Base-by-base conservation (phyloP, 208 protist species). In the Porcisia hertigi region DNA sequence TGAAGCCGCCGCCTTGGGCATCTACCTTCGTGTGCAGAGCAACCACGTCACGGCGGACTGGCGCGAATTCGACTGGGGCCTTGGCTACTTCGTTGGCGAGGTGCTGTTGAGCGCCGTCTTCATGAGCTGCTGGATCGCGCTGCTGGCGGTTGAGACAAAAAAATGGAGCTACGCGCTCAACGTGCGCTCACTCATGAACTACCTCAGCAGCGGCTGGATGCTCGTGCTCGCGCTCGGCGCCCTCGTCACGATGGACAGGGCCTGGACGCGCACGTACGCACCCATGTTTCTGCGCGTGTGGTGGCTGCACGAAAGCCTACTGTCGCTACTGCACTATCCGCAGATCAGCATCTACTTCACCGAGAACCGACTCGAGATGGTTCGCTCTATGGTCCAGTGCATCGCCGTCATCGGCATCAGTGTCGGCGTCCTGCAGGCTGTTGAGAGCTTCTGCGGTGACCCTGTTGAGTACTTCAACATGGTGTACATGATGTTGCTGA, bases 251-350 rank as follows among this genome's bases (percentile, higher is more conserved):
- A 52, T 65, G 55, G 69, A 83, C 66, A 8, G 11, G 16, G 74
- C 69, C 39, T 86, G 72, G 76, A 86, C 73, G 25, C 71, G 43
- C 59, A 57, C 78, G 52, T 83, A 86, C 54, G 73, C 71, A 11
- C 82, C 82, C 74, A 86, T 86, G 82, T 86, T 81, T 60, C 77
- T 83, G 47, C 82, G 82, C 12, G 71, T 79, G 39, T 83, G 82
- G 82, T 80, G 82, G 78, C 77, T 86, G 36, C 82, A 86, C 75
- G 82, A 83, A 55, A 77, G 77, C 59, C 60, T 86, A 2, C 34
- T 86, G 14, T 69, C 78, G 34, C 69, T 86, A 58, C 75, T 86
- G 23, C 63, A 78, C 66, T 86, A 86, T 47, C 82, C 82, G 14
- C 77, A 86, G 60, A 78, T 86, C 66, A 83, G 78, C 57, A 47